Percentiles rank a stretch among this genome's conserved stretches.
Conservation (phyloP, 805 yeast species). For the Zygosaccharomyces kombuchaensis region DNA sequence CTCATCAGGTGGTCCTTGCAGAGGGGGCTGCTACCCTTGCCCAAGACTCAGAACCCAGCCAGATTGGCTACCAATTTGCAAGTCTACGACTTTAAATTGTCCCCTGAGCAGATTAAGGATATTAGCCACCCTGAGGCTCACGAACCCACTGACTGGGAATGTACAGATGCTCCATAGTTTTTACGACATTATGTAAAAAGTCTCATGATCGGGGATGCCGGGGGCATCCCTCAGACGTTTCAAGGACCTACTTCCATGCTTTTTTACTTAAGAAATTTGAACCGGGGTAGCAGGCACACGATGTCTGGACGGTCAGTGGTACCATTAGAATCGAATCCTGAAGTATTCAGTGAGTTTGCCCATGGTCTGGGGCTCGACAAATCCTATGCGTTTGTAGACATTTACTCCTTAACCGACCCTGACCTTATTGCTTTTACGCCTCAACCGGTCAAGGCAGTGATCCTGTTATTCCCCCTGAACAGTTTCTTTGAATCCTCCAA, state of each 20-base stretch:
- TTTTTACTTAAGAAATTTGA: too few species aligned
- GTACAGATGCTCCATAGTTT: conserved; percentile 50
- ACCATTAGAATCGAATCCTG: conserved; percentile 90
- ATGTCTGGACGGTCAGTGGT: conserved; percentile 45
- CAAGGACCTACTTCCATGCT: neutral
- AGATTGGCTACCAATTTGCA: conserved; percentile 55
- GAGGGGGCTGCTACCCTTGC: conserved; percentile 68
- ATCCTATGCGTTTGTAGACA: conserved; percentile 64
- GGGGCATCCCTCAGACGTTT: neutral
- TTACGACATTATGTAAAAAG: neutral
- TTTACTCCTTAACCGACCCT: conserved; percentile 78
- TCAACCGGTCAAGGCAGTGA: conserved; percentile 68
- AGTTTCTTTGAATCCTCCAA: conserved; percentile 48
- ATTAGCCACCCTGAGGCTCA: conserved; percentile 52
- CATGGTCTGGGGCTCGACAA: conserved; percentile 62
- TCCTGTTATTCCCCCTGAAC: conserved; percentile 81
- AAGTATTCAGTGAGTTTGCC: conserved; percentile 68
- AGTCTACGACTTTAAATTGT: conserved; percentile 47
- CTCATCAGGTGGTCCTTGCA: conserved; percentile 69
- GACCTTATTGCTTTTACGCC: conserved; percentile 79
- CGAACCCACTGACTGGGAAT: conserved; percentile 77
- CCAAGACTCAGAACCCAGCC: conserved; percentile 52
- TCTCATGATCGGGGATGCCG: neutral
- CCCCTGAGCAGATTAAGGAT: conserved; percentile 38
- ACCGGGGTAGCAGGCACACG: neutral